Conservation (phyloP, 176 grass and related monocot genomes). For the Musa troglodytarum region DNA sequence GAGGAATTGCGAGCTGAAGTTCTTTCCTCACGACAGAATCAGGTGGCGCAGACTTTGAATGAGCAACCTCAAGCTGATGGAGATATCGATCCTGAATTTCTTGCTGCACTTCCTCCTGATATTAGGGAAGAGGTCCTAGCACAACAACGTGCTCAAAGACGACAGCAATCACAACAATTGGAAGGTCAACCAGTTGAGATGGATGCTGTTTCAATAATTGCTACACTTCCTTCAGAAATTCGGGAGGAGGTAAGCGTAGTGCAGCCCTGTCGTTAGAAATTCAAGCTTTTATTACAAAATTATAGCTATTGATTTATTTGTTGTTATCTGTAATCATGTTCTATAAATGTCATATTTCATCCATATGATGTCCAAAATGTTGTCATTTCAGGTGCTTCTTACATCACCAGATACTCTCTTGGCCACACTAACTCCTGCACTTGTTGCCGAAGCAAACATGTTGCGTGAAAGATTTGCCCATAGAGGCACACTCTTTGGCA, state of each 20-base stretch:
- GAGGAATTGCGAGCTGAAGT: conserved; percentile 91
- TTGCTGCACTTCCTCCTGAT: conserved; percentile 97
- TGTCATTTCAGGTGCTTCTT: conserved; percentile 70
- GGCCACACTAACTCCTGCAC: conserved; percentile 80
- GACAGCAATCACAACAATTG: conserved; percentile 78
- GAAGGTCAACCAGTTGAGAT: conserved; percentile 98
- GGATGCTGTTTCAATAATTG: conserved; percentile 97
- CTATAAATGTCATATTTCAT: background rate
- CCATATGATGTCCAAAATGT: background rate
- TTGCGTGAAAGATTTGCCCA: conserved; percentile 96
- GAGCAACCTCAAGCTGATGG: conserved; percentile 68
- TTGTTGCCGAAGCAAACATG: conserved; percentile 99
- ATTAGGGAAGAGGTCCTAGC: conserved; percentile 87
- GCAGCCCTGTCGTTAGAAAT: background rate
- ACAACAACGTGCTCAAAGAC: conserved; percentile 84
- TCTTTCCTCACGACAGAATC: conserved; percentile 92
- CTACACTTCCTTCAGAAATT: conserved; percentile 94
- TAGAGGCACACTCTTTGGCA: conserved; percentile 69
- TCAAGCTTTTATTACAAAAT: conserved; percentile 13
- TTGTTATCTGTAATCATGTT: background rate
- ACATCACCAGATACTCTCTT: conserved; percentile 96
- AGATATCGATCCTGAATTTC: conserved; percentile 99
- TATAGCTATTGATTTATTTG: background rate
- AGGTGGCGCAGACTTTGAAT: conserved; percentile 60
- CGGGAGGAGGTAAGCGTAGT: conserved; percentile 68